Base-by-base conservation (phyloP, 2,329 filamentous ascomycete genomes). In the Beauveria asiatica region DNA sequence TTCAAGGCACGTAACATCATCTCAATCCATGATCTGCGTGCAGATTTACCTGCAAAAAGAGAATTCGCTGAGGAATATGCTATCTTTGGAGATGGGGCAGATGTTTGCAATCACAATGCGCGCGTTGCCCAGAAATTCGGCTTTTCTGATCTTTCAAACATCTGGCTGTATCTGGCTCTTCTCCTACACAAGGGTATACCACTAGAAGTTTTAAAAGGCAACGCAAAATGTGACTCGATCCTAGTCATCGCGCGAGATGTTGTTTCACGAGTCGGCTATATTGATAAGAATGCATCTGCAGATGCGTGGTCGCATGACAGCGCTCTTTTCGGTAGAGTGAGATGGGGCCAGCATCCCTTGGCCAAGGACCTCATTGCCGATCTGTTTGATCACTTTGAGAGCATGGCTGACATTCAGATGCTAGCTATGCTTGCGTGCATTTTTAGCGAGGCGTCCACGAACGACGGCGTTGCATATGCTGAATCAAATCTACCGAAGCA, bases 71-170 rank as follows among this genome's bases (percentile, higher is more conserved):
- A 84, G 61, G 83, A 89, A 65, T 99, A 97, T 72, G 82, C 82
- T 25, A 88, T 97, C 16, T 92, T 94, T 70, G 92, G 92, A 3
- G 85, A 92, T 62, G 88, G 89, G 1, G 83, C 85, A n/a, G 83
- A 88, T 42, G 85, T 96, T 3, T 97, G 93, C 72, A 79, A 83
- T 49, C 88, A 95, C 67, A 99, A 99, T 71, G 90, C 92, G 9
- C 75, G 76, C 1, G 85, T 95, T 50, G 92, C 93, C 9, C 80
- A 85, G 65, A 86, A 84, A 63, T 81, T 88, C 65, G 89, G 87
- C 5, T 82, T 84, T 64, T 72, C 78, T 16, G 90, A 96, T 64
- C 74, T 95, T 33, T 87, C 88, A 27, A 84, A 91, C 65, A 83
- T 96, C 7, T 99, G 94, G 94, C 84, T 83, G 53, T 87, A 97